Evolutionary conservation across 2,329 filamentous ascomycete species (phyloP), one percentile per base, ranked within the genome.

Genomic region (Nemania diffusa): DNA sequence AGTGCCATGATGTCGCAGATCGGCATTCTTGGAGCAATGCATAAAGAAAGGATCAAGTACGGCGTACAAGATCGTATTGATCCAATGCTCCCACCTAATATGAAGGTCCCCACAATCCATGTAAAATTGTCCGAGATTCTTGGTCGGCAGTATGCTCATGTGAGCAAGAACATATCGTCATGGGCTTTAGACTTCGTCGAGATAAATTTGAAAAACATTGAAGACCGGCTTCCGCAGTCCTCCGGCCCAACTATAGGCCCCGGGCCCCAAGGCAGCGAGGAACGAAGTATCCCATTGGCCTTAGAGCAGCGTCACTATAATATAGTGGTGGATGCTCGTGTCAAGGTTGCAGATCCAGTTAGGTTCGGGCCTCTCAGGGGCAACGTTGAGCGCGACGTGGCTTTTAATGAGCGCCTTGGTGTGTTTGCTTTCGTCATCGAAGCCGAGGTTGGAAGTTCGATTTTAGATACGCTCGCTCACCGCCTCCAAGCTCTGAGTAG

Each of bases 401-500:
- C 83, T 2, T 92, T 91, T 77, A 85, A 87, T 69, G 78, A 83
- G 2, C 79, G 79, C 24, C 84, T 84, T 6, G 91, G 91, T 51
- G 85, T 87, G 62, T 91, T 93, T 76, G 84, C 84, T 17, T 81
- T 93, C 60, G 83, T 85, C 7, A 80, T 93, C 42, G 83, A 85
- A 9, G 85, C 87, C 0, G 80, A 82, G 1, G 85, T 91, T 52
- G 90, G 90, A 22, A 80, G 83, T 51, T 82, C 88, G 0, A 83
- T 91, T 15, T 78, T 93, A 3, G 82, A 85, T 3, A 80, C 83
- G n/a, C 82, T 94, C 22, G 81, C 84, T 68, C 81, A 84, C 57
- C 85, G 89, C 29, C 81, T 94, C 52, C 85, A 88, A 71, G 87
- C 89, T 13, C 87, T 96, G 64, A 88, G 92, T 73, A 87, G 90